Evolutionary conservation across 139 green algal species (phyloP).

Genomic region (Dunaliella primolecta): DNA sequence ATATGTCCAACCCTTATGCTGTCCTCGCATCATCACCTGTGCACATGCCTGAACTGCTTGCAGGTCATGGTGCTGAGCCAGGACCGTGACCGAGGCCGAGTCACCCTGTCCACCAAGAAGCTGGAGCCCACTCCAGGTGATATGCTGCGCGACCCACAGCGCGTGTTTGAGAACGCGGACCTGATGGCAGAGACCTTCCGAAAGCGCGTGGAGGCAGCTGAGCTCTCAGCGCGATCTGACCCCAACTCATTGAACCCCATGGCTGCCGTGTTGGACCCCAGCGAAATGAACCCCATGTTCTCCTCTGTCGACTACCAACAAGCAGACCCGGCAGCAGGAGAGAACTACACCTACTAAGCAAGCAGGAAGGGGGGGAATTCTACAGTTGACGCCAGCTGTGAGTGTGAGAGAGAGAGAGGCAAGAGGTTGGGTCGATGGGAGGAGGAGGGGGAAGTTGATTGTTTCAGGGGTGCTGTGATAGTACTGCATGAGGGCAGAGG

Average conservation of each 20-base stretch:
- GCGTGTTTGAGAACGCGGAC: conserved; percentile 93
- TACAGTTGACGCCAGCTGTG: too few species aligned
- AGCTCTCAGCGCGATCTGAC: conserved; percentile 2
- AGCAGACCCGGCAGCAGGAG: too few species aligned
- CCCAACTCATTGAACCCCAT: neutral
- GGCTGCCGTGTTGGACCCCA: neutral
- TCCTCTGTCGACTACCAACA: neutral
- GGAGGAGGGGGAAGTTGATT: too few species aligned
- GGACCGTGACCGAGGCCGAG: conserved; percentile 80
- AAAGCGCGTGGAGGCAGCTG: conserved; percentile 21
- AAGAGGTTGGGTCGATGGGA: too few species aligned
- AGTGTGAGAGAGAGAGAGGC: too few species aligned
- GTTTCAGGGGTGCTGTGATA: too few species aligned
- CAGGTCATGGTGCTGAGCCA: conserved; percentile 92
- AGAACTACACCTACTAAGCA: neutral
- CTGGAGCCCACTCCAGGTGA: conserved; percentile 93
- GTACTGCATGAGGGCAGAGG: too few species aligned
- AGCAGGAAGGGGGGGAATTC: too few species aligned
- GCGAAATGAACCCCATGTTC: neutral
- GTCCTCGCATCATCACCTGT: too few species aligned
- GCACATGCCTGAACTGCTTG: too few species aligned
- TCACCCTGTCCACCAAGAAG: conserved; percentile 96
- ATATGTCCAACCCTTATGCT: too few species aligned
- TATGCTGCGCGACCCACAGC: conserved; percentile 88
- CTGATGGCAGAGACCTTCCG: conserved; percentile 89